These are phyloP conservation scores for Clonostachys rhizophaga DNA, from an alignment of 2,329 filamentous ascomycete species.

Conservation along the genomic window DNA sequence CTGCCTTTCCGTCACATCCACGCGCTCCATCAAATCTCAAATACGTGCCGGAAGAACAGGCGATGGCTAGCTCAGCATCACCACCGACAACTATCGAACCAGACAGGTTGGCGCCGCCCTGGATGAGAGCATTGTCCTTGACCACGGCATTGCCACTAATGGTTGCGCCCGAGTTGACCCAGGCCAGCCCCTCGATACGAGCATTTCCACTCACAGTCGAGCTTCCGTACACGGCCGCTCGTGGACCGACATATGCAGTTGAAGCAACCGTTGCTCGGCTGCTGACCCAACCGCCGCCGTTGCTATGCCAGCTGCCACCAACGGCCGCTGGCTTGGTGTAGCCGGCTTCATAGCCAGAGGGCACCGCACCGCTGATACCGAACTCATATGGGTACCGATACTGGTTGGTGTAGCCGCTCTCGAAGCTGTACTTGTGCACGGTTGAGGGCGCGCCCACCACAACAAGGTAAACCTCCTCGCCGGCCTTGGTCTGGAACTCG, in stretches of 20 bases:
- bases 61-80: slow-evolving; percentile 1
- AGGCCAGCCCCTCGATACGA: slow-evolving; percentile 1
- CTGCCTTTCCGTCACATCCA: slow-evolving; percentile 1
- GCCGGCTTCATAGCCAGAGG: neutral
- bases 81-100: neutral
- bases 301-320: neutral
- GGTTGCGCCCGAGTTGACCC: neutral
- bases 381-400: slow-evolving; percentile 1
- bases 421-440: neutral
- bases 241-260: neutral
- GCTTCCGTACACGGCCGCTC: slow-evolving; percentile 1
- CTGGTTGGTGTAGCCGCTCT: neutral
- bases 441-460: neutral
- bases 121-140: slow-evolving; percentile 1
- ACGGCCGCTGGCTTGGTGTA: neutral
- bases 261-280: neutral
- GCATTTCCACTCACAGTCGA: neutral
- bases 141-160: neutral
- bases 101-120: neutral
- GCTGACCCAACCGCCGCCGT: slow-evolving; percentile 1
- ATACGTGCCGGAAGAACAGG: slow-evolving; percentile 1
- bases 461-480: slow-evolving; percentile 1
- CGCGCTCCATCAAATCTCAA: neutral
- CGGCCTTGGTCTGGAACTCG: neutral
- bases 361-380: neutral